Evolutionary conservation across 306 rosid species (phyloP).

Genomic region (Potentilla sterilis): DNA sequence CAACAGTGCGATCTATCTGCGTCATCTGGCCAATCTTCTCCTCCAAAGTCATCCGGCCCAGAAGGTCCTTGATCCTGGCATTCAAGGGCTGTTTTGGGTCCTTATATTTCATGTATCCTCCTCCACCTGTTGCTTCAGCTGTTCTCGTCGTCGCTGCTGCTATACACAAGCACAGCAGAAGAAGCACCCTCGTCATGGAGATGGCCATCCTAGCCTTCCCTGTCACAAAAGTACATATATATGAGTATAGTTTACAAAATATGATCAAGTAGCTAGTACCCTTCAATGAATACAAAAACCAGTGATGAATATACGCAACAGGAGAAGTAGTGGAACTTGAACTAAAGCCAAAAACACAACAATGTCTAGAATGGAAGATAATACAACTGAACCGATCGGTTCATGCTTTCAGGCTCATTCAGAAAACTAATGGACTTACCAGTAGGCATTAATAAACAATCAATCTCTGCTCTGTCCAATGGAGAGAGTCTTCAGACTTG

Average conservation of each 20-base stretch:
- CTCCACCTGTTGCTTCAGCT: slow-evolving; percentile 6
- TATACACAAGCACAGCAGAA: slow-evolving; percentile 9
- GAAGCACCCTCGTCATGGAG: slow-evolving; percentile 6
- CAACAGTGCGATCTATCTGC: slow-evolving; percentile 33
- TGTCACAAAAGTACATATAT: neutral
- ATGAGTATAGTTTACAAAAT: too few species aligned
- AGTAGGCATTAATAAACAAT: too few species aligned
- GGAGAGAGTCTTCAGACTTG: neutral
- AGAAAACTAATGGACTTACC: neutral
- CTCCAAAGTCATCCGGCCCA: slow-evolving; percentile 31
- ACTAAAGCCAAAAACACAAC: neutral
- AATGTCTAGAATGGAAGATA: too few species aligned
- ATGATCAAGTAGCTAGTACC: too few species aligned
- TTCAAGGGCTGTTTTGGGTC: slow-evolving; percentile 33
- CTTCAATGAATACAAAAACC: neutral
- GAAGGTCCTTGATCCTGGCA: slow-evolving; percentile 28
- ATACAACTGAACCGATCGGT: too few species aligned
- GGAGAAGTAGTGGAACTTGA: neutral
- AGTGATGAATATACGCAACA: neutral
- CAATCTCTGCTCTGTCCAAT: neutral
- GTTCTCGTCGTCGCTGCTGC: neutral
- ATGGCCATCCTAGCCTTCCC: slow-evolving; percentile 4
- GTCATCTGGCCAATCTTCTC: slow-evolving; percentile 46
- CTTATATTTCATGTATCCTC: slow-evolving; percentile 21
- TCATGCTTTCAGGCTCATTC: too few species aligned